These are phyloP conservation scores for Colletotrichum horii DNA, from an alignment of 2,329 filamentous ascomycete genomes.

Conservation along the genomic window DNA sequence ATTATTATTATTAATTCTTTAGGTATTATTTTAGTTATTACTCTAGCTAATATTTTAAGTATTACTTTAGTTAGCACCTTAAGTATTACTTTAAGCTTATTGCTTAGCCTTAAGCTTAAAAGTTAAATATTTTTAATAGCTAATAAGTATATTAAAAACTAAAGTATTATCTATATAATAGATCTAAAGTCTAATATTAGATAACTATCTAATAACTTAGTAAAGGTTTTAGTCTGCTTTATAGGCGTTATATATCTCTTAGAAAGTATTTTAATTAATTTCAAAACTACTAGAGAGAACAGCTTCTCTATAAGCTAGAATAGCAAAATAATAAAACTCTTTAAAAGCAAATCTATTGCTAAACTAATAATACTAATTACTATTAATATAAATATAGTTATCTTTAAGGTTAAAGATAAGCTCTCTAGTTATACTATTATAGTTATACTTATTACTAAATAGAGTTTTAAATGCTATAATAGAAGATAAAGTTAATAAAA, in stretches of 20 bases:
- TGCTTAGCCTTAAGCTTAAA: too few relatives aligned
- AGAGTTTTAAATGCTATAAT: background rate
- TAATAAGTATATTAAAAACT: background rate
- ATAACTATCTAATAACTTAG: too few relatives aligned
- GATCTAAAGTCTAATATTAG: too few relatives aligned
- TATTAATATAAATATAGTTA: background rate
- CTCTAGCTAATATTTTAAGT: background rate
- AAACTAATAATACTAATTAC: background rate
- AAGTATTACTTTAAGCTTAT: too few relatives aligned
- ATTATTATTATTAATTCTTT: background rate
- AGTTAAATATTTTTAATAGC: too few relatives aligned
- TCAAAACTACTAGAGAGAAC: background rate
- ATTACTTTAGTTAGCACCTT: background rate
- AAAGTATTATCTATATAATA: background rate
- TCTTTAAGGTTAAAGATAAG: background rate
- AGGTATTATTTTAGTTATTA: background rate
- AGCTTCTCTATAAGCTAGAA: rapidly evolving
- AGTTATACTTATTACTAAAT: too few relatives aligned
- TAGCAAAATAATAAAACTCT: background rate
- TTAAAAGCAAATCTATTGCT: background rate
- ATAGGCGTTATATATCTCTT: background rate
- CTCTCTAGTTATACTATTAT: too few relatives aligned
- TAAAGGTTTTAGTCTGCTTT: too few relatives aligned
- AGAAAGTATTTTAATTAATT: background rate
- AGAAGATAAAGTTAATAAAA: background rate